A percentile compares a stretch with the other conserved stretches of the same genome.
These are phyloP conservation scores for Solanum virginianum DNA, from an alignment of 257 asterid species.

Conservation along the genomic window DNA sequence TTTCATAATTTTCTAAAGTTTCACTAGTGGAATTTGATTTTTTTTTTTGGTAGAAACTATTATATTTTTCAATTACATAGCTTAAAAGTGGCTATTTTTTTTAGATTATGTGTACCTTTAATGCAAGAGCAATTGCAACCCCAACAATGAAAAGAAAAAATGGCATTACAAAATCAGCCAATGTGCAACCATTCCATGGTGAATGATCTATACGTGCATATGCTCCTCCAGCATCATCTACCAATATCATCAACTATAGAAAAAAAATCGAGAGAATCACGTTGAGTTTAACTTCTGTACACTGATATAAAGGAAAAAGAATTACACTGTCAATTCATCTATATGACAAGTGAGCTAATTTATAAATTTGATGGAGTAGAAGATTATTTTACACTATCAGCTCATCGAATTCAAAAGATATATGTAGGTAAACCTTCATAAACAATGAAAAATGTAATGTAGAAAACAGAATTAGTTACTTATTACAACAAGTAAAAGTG, in stretches of 20 bases:
- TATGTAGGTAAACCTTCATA: not conserved
- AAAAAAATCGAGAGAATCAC: not conserved
- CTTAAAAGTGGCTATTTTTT: not conserved
- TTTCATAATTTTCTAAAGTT: not conserved
- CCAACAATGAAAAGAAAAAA: constrained; percentile 90
- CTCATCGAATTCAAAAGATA: not conserved
- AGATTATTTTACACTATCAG: not conserved
- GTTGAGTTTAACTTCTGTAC: not conserved
- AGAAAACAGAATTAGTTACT: too few relatives aligned
- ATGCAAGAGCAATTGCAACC: constrained; percentile 77
- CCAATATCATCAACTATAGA: constrained; percentile 63
- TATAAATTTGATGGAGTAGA: not conserved
- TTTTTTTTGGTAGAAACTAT: not conserved
- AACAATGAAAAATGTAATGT: not conserved
- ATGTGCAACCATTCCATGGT: constrained; percentile 91
- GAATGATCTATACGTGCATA: constrained; percentile 72
- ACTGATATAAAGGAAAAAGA: not conserved
- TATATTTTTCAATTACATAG: not conserved
- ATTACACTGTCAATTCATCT: not conserved
- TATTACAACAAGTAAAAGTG: too few relatives aligned
- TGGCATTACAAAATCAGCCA: constrained; percentile 87
- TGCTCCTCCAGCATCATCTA: constrained; percentile 74
- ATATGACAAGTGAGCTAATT: not conserved
- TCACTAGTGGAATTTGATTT: not conserved
- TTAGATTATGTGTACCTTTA: constrained; percentile 34